Percentiles rank a stretch among this genome's conserved stretches.
Evolutionary conservation across 176 grass and related monocot species (phyloP).

Genomic region (Poa annua): DNA sequence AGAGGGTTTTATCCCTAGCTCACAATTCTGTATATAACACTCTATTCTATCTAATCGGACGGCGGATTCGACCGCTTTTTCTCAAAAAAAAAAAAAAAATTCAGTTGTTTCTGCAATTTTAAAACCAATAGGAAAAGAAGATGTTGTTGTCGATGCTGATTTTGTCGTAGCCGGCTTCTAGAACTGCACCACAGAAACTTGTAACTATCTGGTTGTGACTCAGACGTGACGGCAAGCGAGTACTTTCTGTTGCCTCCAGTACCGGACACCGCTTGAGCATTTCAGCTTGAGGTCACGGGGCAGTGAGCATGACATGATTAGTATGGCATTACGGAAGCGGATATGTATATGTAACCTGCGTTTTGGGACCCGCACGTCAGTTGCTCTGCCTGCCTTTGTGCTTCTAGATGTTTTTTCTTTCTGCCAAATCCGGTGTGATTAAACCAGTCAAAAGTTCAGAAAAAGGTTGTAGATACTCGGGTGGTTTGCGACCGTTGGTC

Average conservation of each 20-base stretch:
- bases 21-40: too few relatives aligned
- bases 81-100: too few relatives aligned
- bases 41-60: too few relatives aligned
- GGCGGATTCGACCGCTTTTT: too few relatives aligned
- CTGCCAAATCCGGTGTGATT: not conserved
- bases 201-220: not conserved
- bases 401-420: not conserved
- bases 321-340: not conserved
- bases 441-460: too few relatives aligned
- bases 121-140: not conserved
- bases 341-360: not conserved
- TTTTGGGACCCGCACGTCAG: not conserved
- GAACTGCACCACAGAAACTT: not conserved
- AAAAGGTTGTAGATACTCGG: too few relatives aligned
- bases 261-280: not conserved
- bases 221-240: not conserved
- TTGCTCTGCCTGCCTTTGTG: not conserved
- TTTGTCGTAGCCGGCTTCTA: not conserved
- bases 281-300: not conserved
- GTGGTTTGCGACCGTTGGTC: too few relatives aligned
- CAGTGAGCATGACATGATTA: constrained; percentile 15
- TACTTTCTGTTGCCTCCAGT: not conserved
- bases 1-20: too few relatives aligned
- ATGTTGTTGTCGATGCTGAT: not conserved
- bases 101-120: not conserved